Conservation (phyloP, 2,329 filamentous ascomycete genomes). For the Colletotrichum australisinense region DNA sequence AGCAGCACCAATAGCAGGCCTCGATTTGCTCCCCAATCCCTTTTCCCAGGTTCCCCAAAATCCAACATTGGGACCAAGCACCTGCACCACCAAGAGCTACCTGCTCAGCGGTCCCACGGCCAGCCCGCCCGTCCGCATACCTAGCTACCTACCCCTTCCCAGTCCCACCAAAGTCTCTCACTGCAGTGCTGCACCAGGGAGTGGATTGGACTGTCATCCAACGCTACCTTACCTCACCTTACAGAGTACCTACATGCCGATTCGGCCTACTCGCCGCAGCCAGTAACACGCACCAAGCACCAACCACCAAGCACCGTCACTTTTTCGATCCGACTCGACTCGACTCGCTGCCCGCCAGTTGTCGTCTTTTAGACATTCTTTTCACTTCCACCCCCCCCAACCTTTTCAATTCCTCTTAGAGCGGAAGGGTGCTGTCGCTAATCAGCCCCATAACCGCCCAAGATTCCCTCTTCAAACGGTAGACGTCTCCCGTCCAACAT, state of each 20-base stretch:
- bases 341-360: constrained; percentile 15
- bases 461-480: constrained; percentile 81
- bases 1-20: constrained; percentile 3
- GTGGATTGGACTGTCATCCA: neutral
- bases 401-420: constrained; percentile 44
- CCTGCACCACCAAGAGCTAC: neutral
- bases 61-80: constrained; percentile 5
- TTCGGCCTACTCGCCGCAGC: constrained; percentile 9
- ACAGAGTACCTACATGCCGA: constrained; percentile 5
- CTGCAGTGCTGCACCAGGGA: neutral
- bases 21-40: neutral
- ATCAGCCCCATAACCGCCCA: constrained; percentile 83
- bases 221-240: neutral
- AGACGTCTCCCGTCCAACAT: constrained; percentile 85
- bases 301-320: constrained; percentile 1
- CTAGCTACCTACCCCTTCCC: constrained; percentile 4
- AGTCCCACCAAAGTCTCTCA: neutral
- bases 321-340: constrained; percentile 4
- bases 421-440: constrained; percentile 78
- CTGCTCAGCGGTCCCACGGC: neutral
- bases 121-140: constrained; percentile 10
- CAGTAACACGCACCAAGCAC: neutral
- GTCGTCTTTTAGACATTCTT: constrained; percentile 43
- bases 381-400: constrained; percentile 42
- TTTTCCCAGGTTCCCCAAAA: neutral